These are phyloP conservation scores for Geotrichum carabidarum DNA, from an alignment of 1,139 yeast species.

Conservation along the genomic window DNA sequence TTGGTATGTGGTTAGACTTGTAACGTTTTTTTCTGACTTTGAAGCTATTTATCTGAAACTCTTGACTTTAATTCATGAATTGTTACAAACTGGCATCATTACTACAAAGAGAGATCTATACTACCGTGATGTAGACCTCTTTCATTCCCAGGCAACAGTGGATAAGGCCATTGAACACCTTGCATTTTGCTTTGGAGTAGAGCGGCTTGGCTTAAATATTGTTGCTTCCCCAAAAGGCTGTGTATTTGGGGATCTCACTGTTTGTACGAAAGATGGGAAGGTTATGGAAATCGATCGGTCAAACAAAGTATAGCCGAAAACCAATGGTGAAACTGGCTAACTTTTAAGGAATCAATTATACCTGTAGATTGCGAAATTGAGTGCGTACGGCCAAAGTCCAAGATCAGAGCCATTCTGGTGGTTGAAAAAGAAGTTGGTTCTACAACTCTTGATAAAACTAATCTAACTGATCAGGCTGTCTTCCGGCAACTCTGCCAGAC, in stretches of 20 bases:
- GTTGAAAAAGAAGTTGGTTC: constrained; percentile 59
- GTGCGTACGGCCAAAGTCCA: constrained; percentile 6
- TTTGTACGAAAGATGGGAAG: constrained; percentile 24
- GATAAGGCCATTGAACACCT: constrained; percentile 42
- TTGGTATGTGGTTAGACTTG: constrained; percentile 7
- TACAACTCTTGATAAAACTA: not conserved
- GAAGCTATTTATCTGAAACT: constrained; percentile 19
- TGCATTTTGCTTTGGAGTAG: constrained; percentile 27
- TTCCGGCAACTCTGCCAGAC: constrained; percentile 27
- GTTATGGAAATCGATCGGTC: constrained; percentile 20
- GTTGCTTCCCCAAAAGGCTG: constrained; percentile 63
- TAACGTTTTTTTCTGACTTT: not conserved
- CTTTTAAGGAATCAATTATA: constrained; percentile 11
- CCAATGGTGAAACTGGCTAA: not conserved
- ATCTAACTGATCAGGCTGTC: constrained; percentile 27
- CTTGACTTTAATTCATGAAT: constrained; percentile 21
- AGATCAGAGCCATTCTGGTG: constrained; percentile 42
- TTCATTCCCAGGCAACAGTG: constrained; percentile 46
- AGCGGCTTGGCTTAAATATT: constrained; percentile 41
- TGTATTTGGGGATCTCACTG: constrained; percentile 42
- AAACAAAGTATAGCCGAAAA: constrained; percentile 22
- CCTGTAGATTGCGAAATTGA: constrained; percentile 19
- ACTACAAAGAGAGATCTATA: constrained; percentile 58
- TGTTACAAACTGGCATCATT: constrained; percentile 19
- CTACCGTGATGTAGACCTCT: constrained; percentile 58